Evolutionary conservation across 352 stramenopile species (phyloP), one percentile per base, ranked within the genome.

Genomic region (Globisporangium viniferum): DNA sequence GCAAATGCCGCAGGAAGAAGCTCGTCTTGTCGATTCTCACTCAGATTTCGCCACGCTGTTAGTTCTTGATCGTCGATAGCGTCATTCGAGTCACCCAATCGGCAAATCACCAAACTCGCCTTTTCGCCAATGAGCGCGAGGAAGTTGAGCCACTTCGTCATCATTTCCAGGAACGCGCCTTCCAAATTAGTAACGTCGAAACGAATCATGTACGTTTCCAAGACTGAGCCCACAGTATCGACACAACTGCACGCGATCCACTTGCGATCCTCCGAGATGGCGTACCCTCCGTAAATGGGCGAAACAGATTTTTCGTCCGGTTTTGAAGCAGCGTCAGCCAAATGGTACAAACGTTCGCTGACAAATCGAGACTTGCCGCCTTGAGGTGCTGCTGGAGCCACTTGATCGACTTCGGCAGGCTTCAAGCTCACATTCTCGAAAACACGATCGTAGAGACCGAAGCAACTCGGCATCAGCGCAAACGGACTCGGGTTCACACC

Each of bases 401-500:
- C 44, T 24, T 56, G 48, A 22, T 65, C 63, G 41, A 53, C 24
- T 18, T 51, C 58, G 8, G 33, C 49, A 9, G 82, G 77, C 58
- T 89, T 90, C 5, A 93, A 63, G 10, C 67, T 78, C 14, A 91
- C 66, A 7, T 70, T 80, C 58, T 92, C 86, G 51, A 73, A 81
- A n/a, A 93, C 73, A 10, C 86, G 83, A 44, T 93, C 73, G 68
- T 91, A 93, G 7, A 93, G 70, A 6, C 73, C 73, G 67, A 93
- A 89, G 62, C 81, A 85, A 53, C 62, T 77, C 8, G 84, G 77
- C 68, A 91, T 79, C 35, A 91, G 64, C 39, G 77, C 69, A 39
- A 84, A 80, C 15, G 86, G 86, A 31, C 77, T 89, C 22, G 82
- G 74, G 44, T 90, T 86, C 44, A 93, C 69, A 41, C 78, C 73